Conservation (phyloP, 148 eudicot genomes). For the Spergularia marina region DNA sequence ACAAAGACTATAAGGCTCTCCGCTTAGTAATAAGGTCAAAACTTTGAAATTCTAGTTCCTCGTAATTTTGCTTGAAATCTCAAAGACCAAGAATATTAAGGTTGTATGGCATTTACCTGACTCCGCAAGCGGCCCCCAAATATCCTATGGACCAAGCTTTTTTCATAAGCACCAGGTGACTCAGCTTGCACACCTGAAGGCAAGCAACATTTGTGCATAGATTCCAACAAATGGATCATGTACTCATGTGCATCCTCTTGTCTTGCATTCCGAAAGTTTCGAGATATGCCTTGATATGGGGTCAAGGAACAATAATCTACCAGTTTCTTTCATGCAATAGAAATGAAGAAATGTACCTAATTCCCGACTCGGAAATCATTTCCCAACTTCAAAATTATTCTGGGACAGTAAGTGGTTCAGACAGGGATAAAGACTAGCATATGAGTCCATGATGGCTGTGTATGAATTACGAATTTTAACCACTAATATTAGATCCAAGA, state of each 20-base stretch:
- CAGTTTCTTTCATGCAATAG: background rate
- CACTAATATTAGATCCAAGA: background rate
- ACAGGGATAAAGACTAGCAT: background rate
- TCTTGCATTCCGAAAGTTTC: slow-evolving; percentile 72
- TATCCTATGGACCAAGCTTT: slow-evolving; percentile 86
- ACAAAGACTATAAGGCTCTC: background rate
- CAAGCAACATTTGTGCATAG: slow-evolving; percentile 94
- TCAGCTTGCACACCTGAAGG: slow-evolving; percentile 85
- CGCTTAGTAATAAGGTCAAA: background rate
- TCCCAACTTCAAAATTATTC: background rate
- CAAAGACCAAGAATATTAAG: too few species aligned
- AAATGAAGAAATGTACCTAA: background rate
- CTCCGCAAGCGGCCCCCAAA: slow-evolving; percentile 92
- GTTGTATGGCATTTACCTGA: slow-evolving; percentile 45
- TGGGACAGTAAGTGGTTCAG: background rate
- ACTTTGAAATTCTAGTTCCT: background rate
- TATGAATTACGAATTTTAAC: background rate
- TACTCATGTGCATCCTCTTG: slow-evolving; percentile 99
- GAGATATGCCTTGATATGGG: slow-evolving; percentile 63
- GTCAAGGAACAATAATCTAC: slow-evolving; percentile 49
- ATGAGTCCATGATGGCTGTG: background rate
- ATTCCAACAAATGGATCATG: slow-evolving; percentile 90
- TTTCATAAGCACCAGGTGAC: slow-evolving; percentile 90
- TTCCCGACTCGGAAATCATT: background rate
- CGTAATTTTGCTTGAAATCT: background rate